Conservation (phyloP, 805 yeast species). For the Blastobotrys robertii region DNA sequence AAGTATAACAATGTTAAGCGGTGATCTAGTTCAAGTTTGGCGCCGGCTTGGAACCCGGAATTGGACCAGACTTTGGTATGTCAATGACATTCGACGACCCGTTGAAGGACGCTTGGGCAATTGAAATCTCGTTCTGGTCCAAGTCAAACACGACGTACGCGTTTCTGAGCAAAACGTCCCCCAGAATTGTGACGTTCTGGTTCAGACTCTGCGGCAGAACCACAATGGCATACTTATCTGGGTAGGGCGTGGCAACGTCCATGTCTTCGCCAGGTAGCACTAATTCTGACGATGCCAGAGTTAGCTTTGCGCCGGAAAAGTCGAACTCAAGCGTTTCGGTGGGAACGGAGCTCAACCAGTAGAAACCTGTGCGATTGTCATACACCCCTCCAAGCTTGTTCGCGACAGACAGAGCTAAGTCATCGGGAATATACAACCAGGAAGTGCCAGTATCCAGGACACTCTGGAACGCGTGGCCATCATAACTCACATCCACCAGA, state of each 20-base stretch:
- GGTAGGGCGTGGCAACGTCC: too few species aligned
- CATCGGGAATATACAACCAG: too few species aligned
- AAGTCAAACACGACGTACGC: slow-evolving; percentile 29
- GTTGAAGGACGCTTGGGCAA: slow-evolving; percentile 18
- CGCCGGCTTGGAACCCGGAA: not conserved
- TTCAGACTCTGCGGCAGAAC: too few species aligned
- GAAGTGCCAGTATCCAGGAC: too few species aligned
- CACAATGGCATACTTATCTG: too few species aligned
- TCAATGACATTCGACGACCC: slow-evolving; percentile 16
- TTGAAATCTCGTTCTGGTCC: slow-evolving; percentile 23
- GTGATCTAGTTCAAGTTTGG: too few species aligned
- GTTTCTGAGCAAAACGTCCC: slow-evolving; percentile 24
- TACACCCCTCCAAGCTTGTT: too few species aligned
- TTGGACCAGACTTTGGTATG: slow-evolving; percentile 9
- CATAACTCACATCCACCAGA: too few species aligned
- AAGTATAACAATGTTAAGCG: too few species aligned
- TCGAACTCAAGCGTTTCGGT: not conserved
- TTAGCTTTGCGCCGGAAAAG: not conserved
- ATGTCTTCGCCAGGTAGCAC: not conserved
- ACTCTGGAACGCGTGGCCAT: too few species aligned
- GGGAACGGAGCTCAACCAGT: not conserved
- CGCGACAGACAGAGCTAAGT: too few species aligned
- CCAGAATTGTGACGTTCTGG: slow-evolving; percentile 18
- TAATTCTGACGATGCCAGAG: not conserved
- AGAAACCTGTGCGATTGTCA: not conserved